Conservation (phyloP, 2,329 filamentous ascomycete genomes). For the Aureobasidium zeae region DNA sequence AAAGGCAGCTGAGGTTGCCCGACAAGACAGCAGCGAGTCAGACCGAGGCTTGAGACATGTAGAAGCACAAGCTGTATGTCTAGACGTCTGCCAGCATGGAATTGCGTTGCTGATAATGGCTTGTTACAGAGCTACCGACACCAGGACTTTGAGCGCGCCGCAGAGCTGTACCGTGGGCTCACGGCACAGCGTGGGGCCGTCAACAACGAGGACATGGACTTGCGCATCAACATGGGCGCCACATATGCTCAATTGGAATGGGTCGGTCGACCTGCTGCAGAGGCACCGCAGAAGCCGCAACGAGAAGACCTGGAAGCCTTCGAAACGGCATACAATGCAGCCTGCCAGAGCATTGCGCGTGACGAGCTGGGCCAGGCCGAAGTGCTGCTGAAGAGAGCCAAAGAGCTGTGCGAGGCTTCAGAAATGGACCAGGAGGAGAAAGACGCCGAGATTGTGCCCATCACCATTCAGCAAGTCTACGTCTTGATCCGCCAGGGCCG, state of each 20-base stretch:
- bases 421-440: constrained; percentile 61
- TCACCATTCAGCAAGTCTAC: constrained; percentile 67
- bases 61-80: constrained; percentile 50
- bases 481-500: constrained; percentile 60
- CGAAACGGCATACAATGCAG: constrained; percentile 73
- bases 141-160: constrained; percentile 62
- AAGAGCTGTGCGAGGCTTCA: constrained; percentile 56
- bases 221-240: constrained; percentile 67
- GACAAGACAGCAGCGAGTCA: constrained; percentile 21
- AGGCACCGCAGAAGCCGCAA: constrained; percentile 43
- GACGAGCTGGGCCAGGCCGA: constrained; percentile 57
- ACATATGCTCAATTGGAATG: constrained; percentile 64
- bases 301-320: constrained; percentile 63
- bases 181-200: constrained; percentile 37
- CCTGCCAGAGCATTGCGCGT: constrained; percentile 61
- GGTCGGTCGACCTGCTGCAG: constrained; percentile 47
- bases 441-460: constrained; percentile 62
- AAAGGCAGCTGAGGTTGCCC: constrained; percentile 51
- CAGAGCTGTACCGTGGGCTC: constrained; percentile 54
- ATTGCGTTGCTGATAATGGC: background rate
- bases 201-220: constrained; percentile 59
- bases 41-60: constrained; percentile 49
- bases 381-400: constrained; percentile 59
- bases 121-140: constrained; percentile 53
- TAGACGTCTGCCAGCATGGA: background rate